A percentile compares a stretch with the other conserved stretches of the same genome.
Evolutionary conservation across 495 filamentous ascomycete species (phyloP).

Genomic region (Tirmania nivea): DNA sequence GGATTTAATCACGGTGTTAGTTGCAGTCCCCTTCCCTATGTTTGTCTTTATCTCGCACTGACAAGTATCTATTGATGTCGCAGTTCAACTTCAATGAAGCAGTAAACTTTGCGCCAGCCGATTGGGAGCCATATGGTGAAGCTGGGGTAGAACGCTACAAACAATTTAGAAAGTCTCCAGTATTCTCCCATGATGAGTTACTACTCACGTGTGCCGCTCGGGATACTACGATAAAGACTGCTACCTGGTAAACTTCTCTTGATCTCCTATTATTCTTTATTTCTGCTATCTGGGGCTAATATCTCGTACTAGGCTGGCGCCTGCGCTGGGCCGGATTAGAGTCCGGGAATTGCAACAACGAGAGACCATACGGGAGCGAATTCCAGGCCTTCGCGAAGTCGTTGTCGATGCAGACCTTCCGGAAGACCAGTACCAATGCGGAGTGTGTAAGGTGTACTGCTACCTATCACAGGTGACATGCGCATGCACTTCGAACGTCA

Average conservation of each 20-base stretch:
- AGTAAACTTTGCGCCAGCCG: constrained; percentile 90
- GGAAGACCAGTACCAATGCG: constrained; percentile 78
- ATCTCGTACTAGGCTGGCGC: constrained; percentile 34
- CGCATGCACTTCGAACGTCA: constrained; percentile 17
- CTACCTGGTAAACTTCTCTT: constrained; percentile 41
- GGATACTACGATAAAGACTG: constrained; percentile 71
- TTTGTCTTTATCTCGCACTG: constrained; percentile 4
- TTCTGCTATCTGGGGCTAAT: background rate
- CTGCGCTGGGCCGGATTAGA: constrained; percentile 57
- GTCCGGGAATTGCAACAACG: constrained; percentile 50
- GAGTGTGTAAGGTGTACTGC: constrained; percentile 75
- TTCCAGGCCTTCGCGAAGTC: constrained; percentile 29
- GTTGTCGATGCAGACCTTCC: constrained; percentile 39
- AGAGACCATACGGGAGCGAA: constrained; percentile 40
- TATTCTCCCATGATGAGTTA: constrained; percentile 95
- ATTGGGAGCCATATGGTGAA: constrained; percentile 90
- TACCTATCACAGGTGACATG: constrained; percentile 85
- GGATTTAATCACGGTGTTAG: constrained; percentile 64
- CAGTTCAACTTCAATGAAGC: constrained; percentile 97
- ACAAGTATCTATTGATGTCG: constrained; percentile 8
- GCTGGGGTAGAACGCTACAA: constrained; percentile 69
- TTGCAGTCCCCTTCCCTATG: constrained; percentile 10
- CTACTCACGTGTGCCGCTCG: constrained; percentile 59
- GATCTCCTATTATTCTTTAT: background rate
- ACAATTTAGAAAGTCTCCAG: constrained; percentile 72